Evolutionary conservation across 176 grass and related monocot genomes (phyloP), one percentile per base, ranked within the genome.

Genomic region (Rhynchospora breviuscula): DNA sequence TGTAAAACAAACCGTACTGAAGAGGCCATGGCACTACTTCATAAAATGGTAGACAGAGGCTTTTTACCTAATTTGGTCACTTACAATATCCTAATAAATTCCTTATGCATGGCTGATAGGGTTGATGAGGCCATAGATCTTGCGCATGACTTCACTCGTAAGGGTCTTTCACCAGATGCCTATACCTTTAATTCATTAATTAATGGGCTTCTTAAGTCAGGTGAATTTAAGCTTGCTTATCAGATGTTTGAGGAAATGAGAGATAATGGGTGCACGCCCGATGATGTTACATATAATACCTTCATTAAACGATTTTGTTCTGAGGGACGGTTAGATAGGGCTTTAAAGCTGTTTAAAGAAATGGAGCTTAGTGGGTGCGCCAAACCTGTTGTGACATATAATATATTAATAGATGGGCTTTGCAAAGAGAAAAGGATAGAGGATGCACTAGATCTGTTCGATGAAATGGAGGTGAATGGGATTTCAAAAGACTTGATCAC

Each of bases 201-300:
- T 17, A 91, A 86, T 47, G 89, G 89, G 26, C 95, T 97, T 45
- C 90, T 92, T 71, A 97, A 88, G 61, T 86, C 87, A 40, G 90
- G 90, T 48, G 86, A 92, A 83, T 86, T 88, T 85, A 86, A 87
- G 71, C 90, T 97, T 79, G 95, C 89, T 79, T 67, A 91, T 81
- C 83, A 84, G 46, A 88, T 97, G 81, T 94, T 97, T 81, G 92
- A 90, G 79, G 92, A 97, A 83, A 97, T 97, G 95, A 97, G 90
- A 85, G 83, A 64, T 81, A 94, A 79, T 17, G 92, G 92, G 81
- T 94, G 95, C 81, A 75, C 81, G 45, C 95, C 92, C 59, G 90
- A 95, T 78, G 89, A 92, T 81, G 76, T 94, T 63, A 93, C 95
- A 22, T 98, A 93, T 86, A 95, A 93, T 69, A 91, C 83, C 78